phyloP scores from a whole-genome alignment of 2,329 filamentous ascomycete genomes.

The Akanthomyces lecanii region DNA sequence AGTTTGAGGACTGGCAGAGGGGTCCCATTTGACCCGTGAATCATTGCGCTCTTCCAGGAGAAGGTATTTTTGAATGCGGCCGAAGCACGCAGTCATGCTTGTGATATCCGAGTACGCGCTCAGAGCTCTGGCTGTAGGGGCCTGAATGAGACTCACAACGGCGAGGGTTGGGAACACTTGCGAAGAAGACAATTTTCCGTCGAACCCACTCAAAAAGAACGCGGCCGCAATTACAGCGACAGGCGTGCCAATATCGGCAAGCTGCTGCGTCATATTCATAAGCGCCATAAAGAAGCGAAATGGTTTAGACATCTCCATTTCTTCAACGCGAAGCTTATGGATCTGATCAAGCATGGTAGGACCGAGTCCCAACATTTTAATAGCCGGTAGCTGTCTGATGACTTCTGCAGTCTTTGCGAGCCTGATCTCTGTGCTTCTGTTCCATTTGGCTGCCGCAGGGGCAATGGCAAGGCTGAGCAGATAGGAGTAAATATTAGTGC shows the following conservation, averaged over 20 bases:
- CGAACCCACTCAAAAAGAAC: background rate
- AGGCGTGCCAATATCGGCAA: background rate
- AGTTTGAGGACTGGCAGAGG: background rate
- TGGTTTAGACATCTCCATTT: background rate
- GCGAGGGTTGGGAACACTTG: background rate
- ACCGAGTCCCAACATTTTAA: slow-evolving; percentile 7
- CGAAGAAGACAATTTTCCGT: background rate
- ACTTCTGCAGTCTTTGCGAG: background rate
- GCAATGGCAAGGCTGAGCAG: background rate
- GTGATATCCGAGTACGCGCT: background rate
- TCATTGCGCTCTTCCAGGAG: background rate
- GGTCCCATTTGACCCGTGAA: background rate
- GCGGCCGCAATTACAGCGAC: background rate
- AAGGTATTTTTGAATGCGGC: background rate
- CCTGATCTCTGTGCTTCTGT: background rate
- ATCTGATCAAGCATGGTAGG: background rate
- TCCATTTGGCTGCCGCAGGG: background rate
- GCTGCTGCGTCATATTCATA: background rate
- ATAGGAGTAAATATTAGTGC: background rate
- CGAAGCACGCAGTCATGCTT: background rate
- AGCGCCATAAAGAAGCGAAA: background rate
- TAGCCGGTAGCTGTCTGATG: background rate
- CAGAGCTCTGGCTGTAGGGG: background rate
- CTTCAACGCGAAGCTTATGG: background rate
- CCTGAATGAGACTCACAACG: background rate